A percentile compares a stretch with the other conserved stretches of the same genome.
These are phyloP conservation scores for Metschnikowia bowlesiae DNA, from an alignment of 805 yeast genomes.

Conservation along the genomic window DNA sequence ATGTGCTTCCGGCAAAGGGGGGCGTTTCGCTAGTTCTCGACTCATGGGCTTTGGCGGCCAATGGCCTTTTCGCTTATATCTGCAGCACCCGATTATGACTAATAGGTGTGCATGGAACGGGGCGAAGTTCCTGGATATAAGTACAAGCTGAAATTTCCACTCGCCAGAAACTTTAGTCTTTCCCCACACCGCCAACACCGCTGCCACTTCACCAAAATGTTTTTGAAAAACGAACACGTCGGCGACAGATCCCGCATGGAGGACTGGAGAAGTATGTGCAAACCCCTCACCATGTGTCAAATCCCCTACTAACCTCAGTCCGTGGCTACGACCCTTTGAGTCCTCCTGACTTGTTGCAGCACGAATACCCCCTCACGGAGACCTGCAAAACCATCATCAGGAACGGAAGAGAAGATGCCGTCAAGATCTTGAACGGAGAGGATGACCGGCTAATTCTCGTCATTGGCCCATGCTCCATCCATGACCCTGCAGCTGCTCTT, in stretches of 20 bases:
- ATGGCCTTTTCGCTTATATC: background rate
- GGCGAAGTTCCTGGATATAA: constrained; percentile 2
- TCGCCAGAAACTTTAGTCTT: background rate
- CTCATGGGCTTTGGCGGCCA: too few relatives aligned
- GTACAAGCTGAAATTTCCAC: background rate
- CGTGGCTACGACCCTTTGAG: constrained; percentile 91
- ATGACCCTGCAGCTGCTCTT: constrained; percentile 82
- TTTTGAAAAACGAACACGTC: constrained; percentile 73
- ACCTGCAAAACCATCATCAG: constrained; percentile 59
- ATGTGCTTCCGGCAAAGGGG: too few relatives aligned
- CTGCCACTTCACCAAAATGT: constrained; percentile 46
- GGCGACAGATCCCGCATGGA: constrained; percentile 76
- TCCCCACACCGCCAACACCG: background rate
- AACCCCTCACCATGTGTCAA: background rate
- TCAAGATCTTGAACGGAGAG: constrained; percentile 63
- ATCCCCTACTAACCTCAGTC: constrained; percentile 25
- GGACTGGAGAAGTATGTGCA: constrained; percentile 46
- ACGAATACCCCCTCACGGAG: constrained; percentile 68
- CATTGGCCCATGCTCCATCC: constrained; percentile 97
- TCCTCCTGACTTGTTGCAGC: constrained; percentile 87
- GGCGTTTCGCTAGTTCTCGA: too few relatives aligned
- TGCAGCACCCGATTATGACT: constrained; percentile 1
- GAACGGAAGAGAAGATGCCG: constrained; percentile 74
- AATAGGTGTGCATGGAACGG: background rate
- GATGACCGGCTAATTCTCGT: constrained; percentile 84